Conservation (phyloP, 768 basidiomycete species). For the Leucosporidium yakuticum region DNA sequence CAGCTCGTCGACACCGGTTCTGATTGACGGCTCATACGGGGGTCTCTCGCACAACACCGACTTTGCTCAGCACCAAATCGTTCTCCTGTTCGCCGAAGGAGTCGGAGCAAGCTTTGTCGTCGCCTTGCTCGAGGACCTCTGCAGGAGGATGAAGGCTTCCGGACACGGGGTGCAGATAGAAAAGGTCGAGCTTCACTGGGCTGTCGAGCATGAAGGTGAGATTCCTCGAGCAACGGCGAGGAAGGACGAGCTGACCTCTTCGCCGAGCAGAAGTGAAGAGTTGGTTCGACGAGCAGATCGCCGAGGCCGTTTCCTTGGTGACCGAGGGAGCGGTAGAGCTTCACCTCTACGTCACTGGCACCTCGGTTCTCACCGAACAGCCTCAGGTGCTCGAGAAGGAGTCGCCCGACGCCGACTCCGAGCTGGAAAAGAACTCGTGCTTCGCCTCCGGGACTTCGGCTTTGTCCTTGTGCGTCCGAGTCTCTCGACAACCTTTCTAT, state of each 20-base stretch:
- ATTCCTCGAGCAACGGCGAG: not conserved
- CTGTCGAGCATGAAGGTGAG: conserved; percentile 15
- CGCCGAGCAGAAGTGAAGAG: conserved; percentile 5
- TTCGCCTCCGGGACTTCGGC: not conserved
- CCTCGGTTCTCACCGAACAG: not conserved
- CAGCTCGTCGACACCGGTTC: conserved; percentile 31
- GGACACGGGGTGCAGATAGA: conserved; percentile 3
- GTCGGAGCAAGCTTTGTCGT: conserved; percentile 30
- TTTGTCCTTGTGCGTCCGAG: not conserved
- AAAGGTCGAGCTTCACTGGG: conserved; percentile 19
- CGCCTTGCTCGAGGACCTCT: conserved; percentile 14
- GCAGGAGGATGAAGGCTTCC: conserved; percentile 1
- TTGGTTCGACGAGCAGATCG: conserved; percentile 23
- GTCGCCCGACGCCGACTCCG: no score
- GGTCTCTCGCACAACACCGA: conserved; percentile 22
- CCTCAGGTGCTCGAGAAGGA: no score
- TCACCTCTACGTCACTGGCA: conserved; percentile 18
- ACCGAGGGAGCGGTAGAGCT: conserved; percentile 6
- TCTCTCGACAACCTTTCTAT: not conserved
- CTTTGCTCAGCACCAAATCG: conserved; percentile 21
- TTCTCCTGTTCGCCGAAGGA: conserved; percentile 34
- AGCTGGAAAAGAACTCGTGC: not conserved
- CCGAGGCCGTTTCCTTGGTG: not conserved
- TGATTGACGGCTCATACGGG: conserved; percentile 39
- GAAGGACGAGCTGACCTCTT: not conserved